Evolutionary conservation across 208 protist genomes (phyloP).

Genomic region (Leishmania lainsoni): DNA sequence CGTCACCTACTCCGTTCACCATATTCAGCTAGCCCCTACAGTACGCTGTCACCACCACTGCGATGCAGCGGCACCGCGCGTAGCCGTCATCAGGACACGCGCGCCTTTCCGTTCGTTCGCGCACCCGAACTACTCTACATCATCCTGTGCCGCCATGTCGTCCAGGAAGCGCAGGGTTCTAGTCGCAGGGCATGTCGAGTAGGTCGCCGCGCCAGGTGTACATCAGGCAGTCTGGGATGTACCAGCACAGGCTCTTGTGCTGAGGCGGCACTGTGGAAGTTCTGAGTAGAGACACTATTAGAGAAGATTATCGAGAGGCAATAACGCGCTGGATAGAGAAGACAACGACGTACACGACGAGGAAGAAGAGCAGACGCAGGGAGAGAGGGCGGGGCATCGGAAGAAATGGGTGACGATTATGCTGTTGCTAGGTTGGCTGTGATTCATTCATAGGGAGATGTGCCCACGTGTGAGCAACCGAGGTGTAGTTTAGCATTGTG

Average conservation of each 20-base stretch:
- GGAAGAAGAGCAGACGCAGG: too few relatives aligned
- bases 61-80: conserved; percentile 47
- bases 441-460: too few relatives aligned
- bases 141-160: conserved; percentile 35
- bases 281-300: not conserved
- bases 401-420: too few relatives aligned
- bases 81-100: conserved; percentile 56
- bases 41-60: conserved; percentile 54
- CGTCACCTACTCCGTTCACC: conserved; percentile 45
- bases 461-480: too few relatives aligned
- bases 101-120: conserved; percentile 61
- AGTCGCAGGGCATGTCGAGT: conserved; percentile 57
- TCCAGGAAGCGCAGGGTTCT: conserved; percentile 57
- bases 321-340: too few relatives aligned
- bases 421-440: too few relatives aligned
- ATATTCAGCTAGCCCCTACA: conserved; percentile 56
- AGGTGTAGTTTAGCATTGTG: too few relatives aligned
- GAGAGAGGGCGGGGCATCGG: too few relatives aligned
- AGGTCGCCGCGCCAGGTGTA: conserved; percentile 39
- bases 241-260: conserved; percentile 49
- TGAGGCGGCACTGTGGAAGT: conserved; percentile 27
- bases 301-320: too few relatives aligned
- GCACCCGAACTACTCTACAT: conserved; percentile 51
- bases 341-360: too few relatives aligned
- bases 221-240: conserved; percentile 46